A percentile compares a stretch with the other conserved stretches of the same genome.
These are phyloP conservation scores for Suhomyces kunorum DNA, from an alignment of 1,139 yeast species.

Conservation along the genomic window DNA sequence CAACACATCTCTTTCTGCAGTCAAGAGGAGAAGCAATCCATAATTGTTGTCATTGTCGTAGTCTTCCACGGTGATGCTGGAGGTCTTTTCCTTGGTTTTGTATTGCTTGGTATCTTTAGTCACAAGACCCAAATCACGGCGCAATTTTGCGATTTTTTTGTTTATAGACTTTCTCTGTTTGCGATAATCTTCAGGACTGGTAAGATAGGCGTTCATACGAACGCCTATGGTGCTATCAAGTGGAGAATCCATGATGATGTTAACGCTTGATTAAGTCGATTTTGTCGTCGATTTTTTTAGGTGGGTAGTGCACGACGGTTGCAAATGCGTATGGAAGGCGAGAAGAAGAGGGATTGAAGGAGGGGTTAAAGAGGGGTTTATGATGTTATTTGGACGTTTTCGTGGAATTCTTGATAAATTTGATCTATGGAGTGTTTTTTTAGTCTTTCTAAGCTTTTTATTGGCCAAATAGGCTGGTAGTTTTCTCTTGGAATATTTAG, in stretches of 20 bases:
- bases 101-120: conserved; percentile 61
- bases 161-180: conserved; percentile 49
- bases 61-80: conserved; percentile 46
- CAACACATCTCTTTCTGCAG: conserved; percentile 69
- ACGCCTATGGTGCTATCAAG: conserved; percentile 48
- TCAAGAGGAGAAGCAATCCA: conserved; percentile 52
- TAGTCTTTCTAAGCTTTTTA: no score
- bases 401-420: no score
- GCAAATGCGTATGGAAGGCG: conserved; percentile 2
- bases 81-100: conserved; percentile 43
- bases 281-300: conserved; percentile 5
- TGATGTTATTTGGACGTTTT: no score
- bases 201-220: conserved; percentile 50
- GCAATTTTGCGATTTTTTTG: conserved; percentile 54
- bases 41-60: conserved; percentile 47
- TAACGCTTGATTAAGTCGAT: neutral
- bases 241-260: conserved; percentile 32
- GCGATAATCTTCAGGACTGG: conserved; percentile 52
- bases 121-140: conserved; percentile 57
- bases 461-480: no score
- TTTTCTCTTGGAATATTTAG: no score
- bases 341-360: neutral
- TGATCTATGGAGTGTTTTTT: no score
- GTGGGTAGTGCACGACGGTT: conserved; percentile 7
- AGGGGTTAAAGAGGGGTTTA: no score